Conservation (phyloP, 1,284 basidiomycete genomes). For the Inonotus obliquus region DNA sequence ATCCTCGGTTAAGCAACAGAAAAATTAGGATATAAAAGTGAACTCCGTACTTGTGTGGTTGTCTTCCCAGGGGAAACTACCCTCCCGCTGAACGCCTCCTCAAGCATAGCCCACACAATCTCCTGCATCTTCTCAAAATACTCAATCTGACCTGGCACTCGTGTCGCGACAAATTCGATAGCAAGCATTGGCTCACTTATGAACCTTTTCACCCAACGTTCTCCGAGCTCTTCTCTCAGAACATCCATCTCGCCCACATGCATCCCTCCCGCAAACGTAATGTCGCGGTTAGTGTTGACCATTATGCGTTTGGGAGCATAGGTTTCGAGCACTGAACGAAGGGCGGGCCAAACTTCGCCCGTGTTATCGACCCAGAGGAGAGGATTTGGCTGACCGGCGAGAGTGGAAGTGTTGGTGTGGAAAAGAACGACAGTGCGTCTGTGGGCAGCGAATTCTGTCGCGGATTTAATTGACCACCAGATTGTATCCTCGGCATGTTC, state of each 20-base stretch:
- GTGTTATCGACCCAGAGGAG: conserved; percentile 49
- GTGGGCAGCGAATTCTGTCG: conserved; percentile 45
- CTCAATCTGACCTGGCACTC: conserved; percentile 37
- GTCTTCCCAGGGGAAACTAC: conserved; percentile 40
- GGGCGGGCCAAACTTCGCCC: conserved; percentile 42
- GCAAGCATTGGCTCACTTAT: conserved; percentile 43
- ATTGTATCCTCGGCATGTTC: conserved; percentile 52
- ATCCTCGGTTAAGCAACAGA: background rate
- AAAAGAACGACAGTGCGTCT: conserved; percentile 47
- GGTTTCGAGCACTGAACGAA: conserved; percentile 32
- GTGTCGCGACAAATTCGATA: conserved; percentile 44
- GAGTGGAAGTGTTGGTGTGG: conserved; percentile 38
- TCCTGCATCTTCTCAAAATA: conserved; percentile 45
- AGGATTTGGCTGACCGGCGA: conserved; percentile 37
- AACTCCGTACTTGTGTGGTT: conserved; percentile 38
- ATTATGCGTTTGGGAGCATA: conserved; percentile 40
- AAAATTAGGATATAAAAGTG: background rate
- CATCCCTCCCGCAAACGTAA: conserved; percentile 48
- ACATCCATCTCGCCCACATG: conserved; percentile 44
- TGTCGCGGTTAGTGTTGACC: conserved; percentile 42
- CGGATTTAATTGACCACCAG: conserved; percentile 48
- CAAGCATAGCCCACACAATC: conserved; percentile 47
- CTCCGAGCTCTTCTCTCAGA: conserved; percentile 35
- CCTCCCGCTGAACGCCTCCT: conserved; percentile 45
- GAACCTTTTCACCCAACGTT: conserved; percentile 36